Conservation (phyloP, 192 early-diverging fungal genomes). For the Coemansia sp. region DNA sequence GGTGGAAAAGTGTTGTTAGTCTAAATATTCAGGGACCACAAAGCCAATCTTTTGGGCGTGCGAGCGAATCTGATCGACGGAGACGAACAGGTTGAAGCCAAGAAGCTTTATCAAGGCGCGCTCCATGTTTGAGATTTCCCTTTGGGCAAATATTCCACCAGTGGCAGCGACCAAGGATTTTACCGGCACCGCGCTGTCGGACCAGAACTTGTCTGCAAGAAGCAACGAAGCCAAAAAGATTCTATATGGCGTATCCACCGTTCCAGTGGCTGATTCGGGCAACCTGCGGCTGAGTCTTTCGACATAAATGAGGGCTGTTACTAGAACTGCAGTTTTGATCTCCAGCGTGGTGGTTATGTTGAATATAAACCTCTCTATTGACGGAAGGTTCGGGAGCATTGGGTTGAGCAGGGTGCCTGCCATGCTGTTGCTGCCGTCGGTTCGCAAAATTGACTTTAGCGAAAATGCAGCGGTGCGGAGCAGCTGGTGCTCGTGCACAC, state of each 20-base stretch:
- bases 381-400: conserved; percentile 18
- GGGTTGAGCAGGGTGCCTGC: conserved; percentile 6
- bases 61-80: conserved; percentile 34
- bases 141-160: conserved; percentile 32
- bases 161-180: conserved; percentile 36
- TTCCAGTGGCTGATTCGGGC: conserved; percentile 63
- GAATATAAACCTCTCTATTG: conserved; percentile 44
- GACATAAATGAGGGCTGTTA: conserved; percentile 72
- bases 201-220: conserved; percentile 67
- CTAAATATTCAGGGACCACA: conserved; percentile 10
- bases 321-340: conserved; percentile 41
- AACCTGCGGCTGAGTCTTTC: conserved; percentile 65
- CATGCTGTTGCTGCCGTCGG: conserved; percentile 3
- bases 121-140: conserved; percentile 51
- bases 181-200: conserved; percentile 52
- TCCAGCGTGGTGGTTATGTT: conserved; percentile 32
- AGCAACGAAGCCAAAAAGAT: conserved; percentile 71
- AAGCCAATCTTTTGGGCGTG: conserved; percentile 39
- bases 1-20: background rate
- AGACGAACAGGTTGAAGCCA: conserved; percentile 46
- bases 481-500: conserved; percentile 20
- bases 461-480: conserved; percentile 38
- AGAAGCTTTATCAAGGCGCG: conserved; percentile 47
- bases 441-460: conserved; percentile 38
- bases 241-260: conserved; percentile 70